Conservation (phyloP, 441 rosid species). For the Cnidoscolus chayamansa region DNA sequence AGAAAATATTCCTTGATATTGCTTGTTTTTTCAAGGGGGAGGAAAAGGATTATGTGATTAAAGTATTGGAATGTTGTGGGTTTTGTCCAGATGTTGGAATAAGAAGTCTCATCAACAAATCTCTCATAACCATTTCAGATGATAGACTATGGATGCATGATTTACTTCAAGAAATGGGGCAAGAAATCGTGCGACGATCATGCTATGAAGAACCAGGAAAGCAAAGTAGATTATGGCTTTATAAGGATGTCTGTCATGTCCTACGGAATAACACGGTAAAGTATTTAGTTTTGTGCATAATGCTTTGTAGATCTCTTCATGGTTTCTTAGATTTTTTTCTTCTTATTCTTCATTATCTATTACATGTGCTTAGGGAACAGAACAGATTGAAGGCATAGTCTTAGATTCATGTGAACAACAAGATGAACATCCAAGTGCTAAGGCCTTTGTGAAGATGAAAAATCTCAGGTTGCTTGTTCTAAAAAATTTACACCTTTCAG, state of each 20-base stretch:
- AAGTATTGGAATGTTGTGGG: conserved; percentile 22
- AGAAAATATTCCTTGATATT: conserved; percentile 21
- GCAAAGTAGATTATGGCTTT: conserved; percentile 43
- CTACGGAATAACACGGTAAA: conserved; percentile 23
- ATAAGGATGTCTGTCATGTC: conserved; percentile 16
- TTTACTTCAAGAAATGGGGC: conserved; percentile 49
- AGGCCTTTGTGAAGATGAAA: conserved; percentile 27
- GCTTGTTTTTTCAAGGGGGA: conserved; percentile 23
- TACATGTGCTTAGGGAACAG: conserved; percentile 21
- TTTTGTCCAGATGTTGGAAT: conserved; percentile 17
- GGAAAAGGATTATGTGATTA: conserved; percentile 4
- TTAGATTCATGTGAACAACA: conserved; percentile 7
- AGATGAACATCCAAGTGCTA: conserved; percentile 1
- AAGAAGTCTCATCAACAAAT: conserved; percentile 9
- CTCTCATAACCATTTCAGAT: conserved; percentile 14
- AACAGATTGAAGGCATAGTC: conserved; percentile 26
- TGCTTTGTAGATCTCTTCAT: background rate
- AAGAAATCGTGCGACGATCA: conserved; percentile 37
- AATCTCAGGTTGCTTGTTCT: conserved; percentile 26
- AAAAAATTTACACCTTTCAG: conserved; percentile 5
- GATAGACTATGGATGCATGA: conserved; percentile 19
- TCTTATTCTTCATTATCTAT: background rate
- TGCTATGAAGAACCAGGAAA: conserved; percentile 32
- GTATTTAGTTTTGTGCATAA: background rate
- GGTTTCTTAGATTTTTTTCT: background rate